Percentiles rank a stretch among this genome's conserved stretches.
These are phyloP conservation scores for Didymella exigua DNA, from an alignment of 2,329 filamentous ascomycete genomes.

Conservation along the genomic window DNA sequence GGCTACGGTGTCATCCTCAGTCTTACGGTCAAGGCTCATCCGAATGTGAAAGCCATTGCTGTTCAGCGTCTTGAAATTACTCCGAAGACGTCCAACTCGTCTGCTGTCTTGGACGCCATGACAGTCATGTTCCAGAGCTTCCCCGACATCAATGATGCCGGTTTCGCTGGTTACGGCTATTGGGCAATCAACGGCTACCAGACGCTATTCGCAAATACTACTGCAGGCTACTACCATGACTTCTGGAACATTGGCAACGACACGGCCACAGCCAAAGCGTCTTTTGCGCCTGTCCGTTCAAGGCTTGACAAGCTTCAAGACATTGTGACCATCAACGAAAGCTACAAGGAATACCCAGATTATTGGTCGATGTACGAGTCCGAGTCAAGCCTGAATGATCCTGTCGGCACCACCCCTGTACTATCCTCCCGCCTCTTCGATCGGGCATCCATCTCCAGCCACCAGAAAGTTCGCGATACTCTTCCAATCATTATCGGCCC, in stretches of 20 bases:
- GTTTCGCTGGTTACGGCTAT: conserved; percentile 1
- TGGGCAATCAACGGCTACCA: conserved; percentile 2
- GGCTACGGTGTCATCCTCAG: conserved; percentile 49
- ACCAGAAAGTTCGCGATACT: not conserved
- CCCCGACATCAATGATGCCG: not conserved
- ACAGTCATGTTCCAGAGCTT: conserved; percentile 2
- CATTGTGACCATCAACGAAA: not conserved
- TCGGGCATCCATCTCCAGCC: not conserved
- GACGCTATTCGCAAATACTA: not conserved
- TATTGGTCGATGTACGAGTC: conserved; percentile 3
- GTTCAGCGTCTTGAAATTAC: not conserved
- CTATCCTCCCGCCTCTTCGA: not conserved
- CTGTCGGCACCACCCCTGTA: not conserved
- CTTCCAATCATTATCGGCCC: not conserved
- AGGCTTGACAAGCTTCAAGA: not conserved
- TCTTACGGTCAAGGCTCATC: conserved; percentile 20
- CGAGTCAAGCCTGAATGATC: not conserved
- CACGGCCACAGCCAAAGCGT: not conserved
- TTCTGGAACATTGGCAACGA: conserved; percentile 4
- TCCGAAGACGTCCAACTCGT: not conserved
- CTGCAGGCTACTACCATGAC: conserved; percentile 1
- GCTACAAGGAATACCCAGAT: not conserved
- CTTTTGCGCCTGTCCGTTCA: not conserved
- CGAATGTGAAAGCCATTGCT: not conserved
- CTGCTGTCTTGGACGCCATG: not conserved